Conservation (phyloP, 129 eudicot genomes). For the Helianthus annuus region DNA sequence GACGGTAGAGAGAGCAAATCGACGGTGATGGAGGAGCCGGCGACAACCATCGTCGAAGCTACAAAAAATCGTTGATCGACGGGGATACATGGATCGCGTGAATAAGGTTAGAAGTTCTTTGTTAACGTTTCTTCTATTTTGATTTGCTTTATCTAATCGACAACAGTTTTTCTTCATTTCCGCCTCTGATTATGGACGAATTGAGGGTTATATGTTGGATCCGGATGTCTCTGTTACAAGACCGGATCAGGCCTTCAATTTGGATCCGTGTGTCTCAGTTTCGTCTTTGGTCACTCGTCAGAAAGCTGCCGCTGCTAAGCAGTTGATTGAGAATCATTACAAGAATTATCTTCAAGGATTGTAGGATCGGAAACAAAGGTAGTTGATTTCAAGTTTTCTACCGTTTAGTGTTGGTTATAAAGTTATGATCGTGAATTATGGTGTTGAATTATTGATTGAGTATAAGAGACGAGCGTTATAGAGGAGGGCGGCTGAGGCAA, state of each 20-base stretch:
- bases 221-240: slow-evolving; percentile 24
- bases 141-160: too few relatives aligned
- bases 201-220: too few relatives aligned
- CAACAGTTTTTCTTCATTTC: too few relatives aligned
- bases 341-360: slow-evolving; percentile 80
- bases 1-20: too few relatives aligned
- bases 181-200: too few relatives aligned
- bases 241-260: slow-evolving; percentile 57
- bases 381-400: neutral
- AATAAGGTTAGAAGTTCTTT: too few relatives aligned
- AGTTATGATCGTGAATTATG: neutral
- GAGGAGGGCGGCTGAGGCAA: slow-evolving; percentile 79
- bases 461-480: slow-evolving; percentile 75
- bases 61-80: too few relatives aligned
- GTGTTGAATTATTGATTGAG: slow-evolving; percentile 4
- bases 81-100: too few relatives aligned
- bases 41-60: too few relatives aligned
- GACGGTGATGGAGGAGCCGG: too few relatives aligned
- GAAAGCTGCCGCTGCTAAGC: slow-evolving; percentile 81
- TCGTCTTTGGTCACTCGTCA: slow-evolving; percentile 86
- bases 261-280: slow-evolving; percentile 69
- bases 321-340: slow-evolving; percentile 88
- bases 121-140: too few relatives aligned
- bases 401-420: slow-evolving; percentile 8
- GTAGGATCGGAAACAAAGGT: slow-evolving; percentile 91